Evolutionary conservation across 2,329 filamentous ascomycete genomes (phyloP), one percentile per base, ranked within the genome.

Genomic region (Didymella keratinophila): DNA sequence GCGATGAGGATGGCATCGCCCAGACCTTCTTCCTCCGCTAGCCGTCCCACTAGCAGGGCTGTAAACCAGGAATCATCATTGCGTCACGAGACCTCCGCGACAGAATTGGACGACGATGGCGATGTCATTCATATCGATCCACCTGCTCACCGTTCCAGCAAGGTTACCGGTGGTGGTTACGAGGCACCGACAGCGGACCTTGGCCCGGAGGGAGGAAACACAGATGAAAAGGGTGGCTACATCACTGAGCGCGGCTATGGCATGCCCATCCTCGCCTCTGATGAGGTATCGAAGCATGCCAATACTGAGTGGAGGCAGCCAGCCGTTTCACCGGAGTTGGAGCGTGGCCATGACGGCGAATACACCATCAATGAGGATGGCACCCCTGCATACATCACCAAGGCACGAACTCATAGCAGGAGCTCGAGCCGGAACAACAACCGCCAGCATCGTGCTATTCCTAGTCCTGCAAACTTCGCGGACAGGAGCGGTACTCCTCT

Each of bases 201-300:
- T 55, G 80, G 81, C 32, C 76, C 77, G 2, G 69, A 78, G 60
- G 79, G 78, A 39, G 78, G 78, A 10, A 81, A 82, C 62, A 77
- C 78, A 9, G 73, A 76, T 34, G 75, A 78, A 36, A 77, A 81
- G 56, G 82, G 81, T 12, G 80, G 79, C 6, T 84, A 83, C 56
- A 80, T 83, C 41, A 84, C 85, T 18, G 86, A 89, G 30, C 81
- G 84, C 52, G 84, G 84, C 18, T 89, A 90, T 71, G 84, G 85
- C 36, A 87, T 88, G 27, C 93, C 94, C 0, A 97, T 99, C 63
- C 81, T 99, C 49, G 95, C 95, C 8, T 84, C 91, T 1, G 95
- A 98, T 71, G 93, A 98, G 78, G 84, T 96, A 28, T 84, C 87
- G 58, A 94, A 93, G 76, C 86, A 90, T 53, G 86, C 87, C 0